phyloP scores from a whole-genome alignment of 305 asterid species.

The Fraxinus floribunda region DNA sequence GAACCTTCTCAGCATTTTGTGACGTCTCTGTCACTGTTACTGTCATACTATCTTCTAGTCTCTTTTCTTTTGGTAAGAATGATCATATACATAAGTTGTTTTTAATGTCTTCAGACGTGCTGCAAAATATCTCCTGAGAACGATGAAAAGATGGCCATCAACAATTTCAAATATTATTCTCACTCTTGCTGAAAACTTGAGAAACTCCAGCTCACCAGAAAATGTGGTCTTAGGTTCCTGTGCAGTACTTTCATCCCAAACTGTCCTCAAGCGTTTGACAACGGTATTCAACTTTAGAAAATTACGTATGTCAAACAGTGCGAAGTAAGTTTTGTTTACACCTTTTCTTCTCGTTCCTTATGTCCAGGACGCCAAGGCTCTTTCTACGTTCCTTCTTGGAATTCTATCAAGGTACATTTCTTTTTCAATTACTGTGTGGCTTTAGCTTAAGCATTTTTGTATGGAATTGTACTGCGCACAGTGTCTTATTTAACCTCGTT shows the following conservation, averaged over 20 bases:
- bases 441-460: constrained; percentile 14
- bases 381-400: constrained; percentile 90
- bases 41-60: background rate
- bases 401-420: constrained; percentile 74
- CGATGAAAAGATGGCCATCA: constrained; percentile 98
- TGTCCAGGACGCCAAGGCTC: constrained; percentile 82
- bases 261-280: constrained; percentile 87
- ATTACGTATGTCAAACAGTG: constrained; percentile 11
- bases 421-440: constrained; percentile 16
- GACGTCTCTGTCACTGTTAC: background rate
- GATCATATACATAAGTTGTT: constrained; percentile 19
- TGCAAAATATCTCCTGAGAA: constrained; percentile 73
- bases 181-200: constrained; percentile 66
- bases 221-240: constrained; percentile 96
- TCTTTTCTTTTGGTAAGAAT: constrained; percentile 26
- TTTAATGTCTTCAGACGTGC: constrained; percentile 64
- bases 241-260: constrained; percentile 85
- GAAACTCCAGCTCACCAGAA: constrained; percentile 75
- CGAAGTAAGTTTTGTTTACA: constrained; percentile 34
- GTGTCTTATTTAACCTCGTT: constrained; percentile 31
- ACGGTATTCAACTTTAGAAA: constrained; percentile 51
- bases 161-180: constrained; percentile 78
- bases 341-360: constrained; percentile 27
- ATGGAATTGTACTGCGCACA: constrained; percentile 13
- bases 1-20: background rate